A percentile compares a stretch with the other conserved stretches of the same genome.
These are phyloP conservation scores for Syncephalis plumigaleata DNA, from an alignment of 371 early-diverging fungal genomes.

Conservation along the genomic window DNA sequence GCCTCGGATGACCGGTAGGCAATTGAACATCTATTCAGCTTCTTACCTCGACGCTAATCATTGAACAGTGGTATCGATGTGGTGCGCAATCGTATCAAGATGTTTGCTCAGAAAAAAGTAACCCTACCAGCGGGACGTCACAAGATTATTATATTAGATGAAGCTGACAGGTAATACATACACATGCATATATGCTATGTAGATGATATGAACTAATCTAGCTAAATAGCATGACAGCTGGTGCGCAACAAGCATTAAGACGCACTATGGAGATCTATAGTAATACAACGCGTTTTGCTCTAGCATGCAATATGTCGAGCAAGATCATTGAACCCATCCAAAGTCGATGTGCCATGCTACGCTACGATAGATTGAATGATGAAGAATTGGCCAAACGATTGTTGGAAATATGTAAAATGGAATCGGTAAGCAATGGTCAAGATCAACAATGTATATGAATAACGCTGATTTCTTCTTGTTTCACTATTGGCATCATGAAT, in stretches of 20 bases:
- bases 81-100: constrained; percentile 93
- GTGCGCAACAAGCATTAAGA: constrained; percentile 93
- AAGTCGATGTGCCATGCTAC: constrained; percentile 90
- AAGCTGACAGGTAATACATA: constrained; percentile 83
- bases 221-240: constrained; percentile 60
- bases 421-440: constrained; percentile 34
- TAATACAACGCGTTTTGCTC: constrained; percentile 88
- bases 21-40: not conserved
- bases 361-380: constrained; percentile 64
- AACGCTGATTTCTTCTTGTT: no score
- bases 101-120: constrained; percentile 96
- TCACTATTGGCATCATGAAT: no score
- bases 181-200: constrained; percentile 1
- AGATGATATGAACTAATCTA: not conserved
- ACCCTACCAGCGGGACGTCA: constrained; percentile 75
- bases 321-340: constrained; percentile 99
- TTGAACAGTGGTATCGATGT: constrained; percentile 86
- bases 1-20: constrained; percentile 94
- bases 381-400: constrained; percentile 62
- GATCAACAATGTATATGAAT: not conserved
- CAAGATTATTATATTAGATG: constrained; percentile 97
- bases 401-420: constrained; percentile 62
- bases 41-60: not conserved
- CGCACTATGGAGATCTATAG: constrained; percentile 96
- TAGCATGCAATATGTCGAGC: constrained; percentile 93